Evolutionary conservation across 1,284 basidiomycete species (phyloP), one percentile per base, ranked within the genome.

Genomic region (Hymenochaete sp.): DNA sequence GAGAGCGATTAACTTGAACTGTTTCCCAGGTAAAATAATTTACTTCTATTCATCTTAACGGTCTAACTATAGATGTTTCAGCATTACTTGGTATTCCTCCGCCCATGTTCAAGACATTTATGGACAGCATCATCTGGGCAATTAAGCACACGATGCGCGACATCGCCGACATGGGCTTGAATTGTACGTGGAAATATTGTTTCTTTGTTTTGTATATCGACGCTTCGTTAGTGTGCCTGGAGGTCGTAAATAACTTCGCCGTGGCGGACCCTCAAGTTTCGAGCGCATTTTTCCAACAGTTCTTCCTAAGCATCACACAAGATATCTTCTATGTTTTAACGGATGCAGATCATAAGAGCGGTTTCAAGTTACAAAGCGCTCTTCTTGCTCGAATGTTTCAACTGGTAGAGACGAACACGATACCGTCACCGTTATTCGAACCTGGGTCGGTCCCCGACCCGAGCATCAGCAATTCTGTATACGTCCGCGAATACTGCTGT

Each of bases 101-200:
- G n/a, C 64, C 75, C 42, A 89, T 96, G 67, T 98, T 98, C 77
- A 98, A 97, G 70, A 69, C 98, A 51, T 88, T 96, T 64, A 97
- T 98, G 80, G 96, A 98, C 65, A 93, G 92, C 55, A 88, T 98
- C 54, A 88, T 97, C 44, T 99, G 96, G 96, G 95, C 93, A 10
- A 96, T 98, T 73, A 99, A 98, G 68, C 96, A 99, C 69, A 97
- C 93, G 13, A 96, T 97, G 91, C 82, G 96, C 45, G 96, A 98
- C 66, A 98, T 99, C 56, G 91, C 93, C 21, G 96, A 99, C 62
- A 90, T 83, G 27, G 95, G 95, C 44, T 63, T 97, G 52, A 91
- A 85, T 62, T 63, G 91, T 92, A 65, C 46, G 84, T 72, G 27
- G 13, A 39, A 32, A 31, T 11, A 50, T 29, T 35, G 22, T 47